A percentile compares a stretch with the other conserved stretches of the same genome.
Conservation (phyloP, 192 early-diverging fungal species). For the Rhizophagus prolifer region DNA sequence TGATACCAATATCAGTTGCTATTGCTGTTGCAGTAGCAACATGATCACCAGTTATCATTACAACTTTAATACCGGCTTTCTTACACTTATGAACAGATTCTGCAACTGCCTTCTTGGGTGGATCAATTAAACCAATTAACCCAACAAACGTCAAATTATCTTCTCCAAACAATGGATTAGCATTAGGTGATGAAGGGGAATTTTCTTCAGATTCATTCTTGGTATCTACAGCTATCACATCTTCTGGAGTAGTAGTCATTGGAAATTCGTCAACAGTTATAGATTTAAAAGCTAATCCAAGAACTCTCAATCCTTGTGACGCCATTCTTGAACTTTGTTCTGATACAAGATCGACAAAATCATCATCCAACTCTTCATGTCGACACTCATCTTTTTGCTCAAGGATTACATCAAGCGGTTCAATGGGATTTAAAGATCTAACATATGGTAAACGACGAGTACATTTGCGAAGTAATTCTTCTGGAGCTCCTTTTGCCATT, state of each 20-base stretch:
- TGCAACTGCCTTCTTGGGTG: conserved; percentile 79
- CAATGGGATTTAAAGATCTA: conserved; percentile 15
- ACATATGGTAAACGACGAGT: conserved; percentile 48
- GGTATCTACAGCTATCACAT: conserved; percentile 39
- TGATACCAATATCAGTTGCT: conserved; percentile 85
- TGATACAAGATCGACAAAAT: conserved; percentile 62
- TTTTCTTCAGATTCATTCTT: conserved; percentile 50
- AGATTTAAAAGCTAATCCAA: conserved; percentile 80
- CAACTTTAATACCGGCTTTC: conserved; percentile 89
- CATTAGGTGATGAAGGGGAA: conserved; percentile 44
- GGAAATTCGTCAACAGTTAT: conserved; percentile 41
- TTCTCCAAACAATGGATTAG: conserved; percentile 59
- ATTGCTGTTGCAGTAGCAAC: conserved; percentile 91
- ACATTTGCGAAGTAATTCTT: conserved; percentile 77
- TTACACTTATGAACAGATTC: conserved; percentile 83
- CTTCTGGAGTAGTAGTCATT: conserved; percentile 27
- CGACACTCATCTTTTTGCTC: conserved; percentile 27
- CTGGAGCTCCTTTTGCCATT: conserved; percentile 90
- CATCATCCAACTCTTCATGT: conserved; percentile 53
- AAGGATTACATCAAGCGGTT: conserved; percentile 36
- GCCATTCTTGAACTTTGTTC: conserved; percentile 75
- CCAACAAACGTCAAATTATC: conserved; percentile 83
- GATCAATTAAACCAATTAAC: conserved; percentile 91
- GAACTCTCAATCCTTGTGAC: conserved; percentile 78
- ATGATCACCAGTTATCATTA: conserved; percentile 99